phyloP scores from a whole-genome alignment of 2,329 filamentous ascomycete genomes.

The Aschersonia sp. region DNA sequence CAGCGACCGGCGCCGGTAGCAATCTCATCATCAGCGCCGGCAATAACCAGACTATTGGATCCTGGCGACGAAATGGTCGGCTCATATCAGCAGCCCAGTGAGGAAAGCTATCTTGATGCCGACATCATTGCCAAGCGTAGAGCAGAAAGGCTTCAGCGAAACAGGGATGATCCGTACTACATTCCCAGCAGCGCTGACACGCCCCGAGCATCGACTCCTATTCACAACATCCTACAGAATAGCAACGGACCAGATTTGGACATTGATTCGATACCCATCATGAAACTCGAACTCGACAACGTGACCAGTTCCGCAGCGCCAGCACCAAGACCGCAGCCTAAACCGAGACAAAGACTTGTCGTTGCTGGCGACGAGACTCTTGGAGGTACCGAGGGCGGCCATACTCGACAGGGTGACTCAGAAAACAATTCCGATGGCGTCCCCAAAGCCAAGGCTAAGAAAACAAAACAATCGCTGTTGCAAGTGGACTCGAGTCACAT shows the following conservation, averaged over 20 bases:
- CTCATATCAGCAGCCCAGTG: conserved; percentile 45
- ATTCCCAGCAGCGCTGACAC: conserved; percentile 42
- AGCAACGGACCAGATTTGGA: conserved; percentile 70
- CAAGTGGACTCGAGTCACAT: conserved; percentile 81
- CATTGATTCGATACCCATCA: conserved; percentile 89
- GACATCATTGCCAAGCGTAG: conserved; percentile 62
- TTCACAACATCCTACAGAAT: conserved; percentile 60
- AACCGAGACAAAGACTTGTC: conserved; percentile 45
- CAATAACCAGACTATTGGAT: conserved; percentile 36
- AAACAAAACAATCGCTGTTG: conserved; percentile 51
- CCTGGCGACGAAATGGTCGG: conserved; percentile 31
- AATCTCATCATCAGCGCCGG: conserved; percentile 35
- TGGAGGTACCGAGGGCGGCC: conserved; percentile 33
- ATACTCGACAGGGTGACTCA: conserved; percentile 33
- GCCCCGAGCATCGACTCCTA: conserved; percentile 56
- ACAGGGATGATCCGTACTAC: conserved; percentile 92
- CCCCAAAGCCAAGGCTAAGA: conserved; percentile 27
- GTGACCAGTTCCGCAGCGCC: conserved; percentile 16
- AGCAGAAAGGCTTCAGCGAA: conserved; percentile 64
- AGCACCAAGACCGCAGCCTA: conserved; percentile 20
- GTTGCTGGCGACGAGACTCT: conserved; percentile 64
- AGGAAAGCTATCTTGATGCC: conserved; percentile 55
- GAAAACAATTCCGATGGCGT: conserved; percentile 34
- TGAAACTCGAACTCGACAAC: conserved; percentile 69
- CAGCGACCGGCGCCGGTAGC: conserved; percentile 35